Evolutionary conservation across 129 eudicot species (phyloP), one percentile per base, ranked within the genome.

Genomic region (Helichrysum umbraculigerum): DNA sequence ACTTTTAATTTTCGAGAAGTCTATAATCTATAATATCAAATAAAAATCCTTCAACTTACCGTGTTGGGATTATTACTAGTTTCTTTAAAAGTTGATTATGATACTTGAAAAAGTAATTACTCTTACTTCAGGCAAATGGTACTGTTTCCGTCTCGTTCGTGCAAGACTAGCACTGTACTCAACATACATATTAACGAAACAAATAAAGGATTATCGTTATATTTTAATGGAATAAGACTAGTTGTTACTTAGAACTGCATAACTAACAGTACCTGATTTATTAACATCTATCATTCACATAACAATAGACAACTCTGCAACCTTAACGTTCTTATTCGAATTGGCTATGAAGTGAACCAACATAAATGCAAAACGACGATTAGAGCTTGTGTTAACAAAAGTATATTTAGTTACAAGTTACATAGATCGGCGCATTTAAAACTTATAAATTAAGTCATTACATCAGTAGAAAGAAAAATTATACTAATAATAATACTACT

Each of bases 111-210:
- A 67, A 6, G 33, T 11, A 33, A 58, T 69, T 37, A 69, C 25
- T 42, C 12, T 77, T 78, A 70, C 47, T 71, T 78, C 29, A 12
- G 15, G 12, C 21, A 25, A 28, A 28, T 71, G 77, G 77, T 78
- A 41, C 16, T 17, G 5, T 14, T 61, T 71, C 58, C 16, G 51
- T 79, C 54, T 22, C 60, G 15, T 75, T 22, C 60, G 15, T 75
- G 50, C 58, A 64, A 44, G 71, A 60, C 14, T 63, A 51, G 9
- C 33, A 16, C 11, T 72, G 77, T 62, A 78, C 42, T 71, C 47
- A n/a, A 61, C 70, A 66, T 61, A 62, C 17, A 22, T 78, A 47
- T 22, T 50, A 71, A 44, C 50, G 19, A 11, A 71, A 25, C 28
- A 25, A 25, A 25, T 25, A 25, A 25, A 25, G 28, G 28, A 25